Evolutionary conservation across 768 basidiomycete species (phyloP), one percentile per base, ranked within the genome.

Genomic region (Hemileccinum rubropunctum): DNA sequence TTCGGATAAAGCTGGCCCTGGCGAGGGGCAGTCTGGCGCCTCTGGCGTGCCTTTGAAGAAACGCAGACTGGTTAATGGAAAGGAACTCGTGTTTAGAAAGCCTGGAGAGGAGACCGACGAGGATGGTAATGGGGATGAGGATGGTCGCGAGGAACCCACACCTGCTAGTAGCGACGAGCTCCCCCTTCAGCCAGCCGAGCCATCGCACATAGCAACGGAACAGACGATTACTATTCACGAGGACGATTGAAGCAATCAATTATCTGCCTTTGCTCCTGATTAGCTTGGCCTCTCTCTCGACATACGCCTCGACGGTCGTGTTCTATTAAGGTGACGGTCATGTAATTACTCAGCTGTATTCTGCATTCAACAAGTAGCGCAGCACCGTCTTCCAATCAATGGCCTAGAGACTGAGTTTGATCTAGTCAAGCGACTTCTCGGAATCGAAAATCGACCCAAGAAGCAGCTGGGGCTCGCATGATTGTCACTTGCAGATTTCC

Each of bases 61-160:
- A 67, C 72, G 91, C 50, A 77, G 92, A 55, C 69, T 95, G 27
- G 83, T 94, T 0, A 88, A 82, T 50, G 91, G 88, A 51, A 79
- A 81, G 58, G 89, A 84, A 60, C 67, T 95, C 15, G 70, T 77
- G 32, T 83, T 84, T 62, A 72, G 69, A 57, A 64, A 66, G 56
- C 79, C 79, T 9, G 81, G 77, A 8, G 80, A 81, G 48, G 79
- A 75, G 48, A 71, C 63, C 43, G 73, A 70, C 42, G 76, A 72
- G 10, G 80, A 79, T 17, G 77, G 66, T 41, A 69, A 65, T 41
- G 73, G 67, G 37, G 75, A 72, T 4, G 69, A 64, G 13, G 56
- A 42, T 23, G 35, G 21, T 30, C 42, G 43, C 10, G 52, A 38
- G 26, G 54, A 52, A 40, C 55, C 17, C 13, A 17, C 15, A 11